These are phyloP conservation scores for Cladosporium cucumerinum DNA, from an alignment of 2,329 filamentous ascomycete species.

Conservation along the genomic window DNA sequence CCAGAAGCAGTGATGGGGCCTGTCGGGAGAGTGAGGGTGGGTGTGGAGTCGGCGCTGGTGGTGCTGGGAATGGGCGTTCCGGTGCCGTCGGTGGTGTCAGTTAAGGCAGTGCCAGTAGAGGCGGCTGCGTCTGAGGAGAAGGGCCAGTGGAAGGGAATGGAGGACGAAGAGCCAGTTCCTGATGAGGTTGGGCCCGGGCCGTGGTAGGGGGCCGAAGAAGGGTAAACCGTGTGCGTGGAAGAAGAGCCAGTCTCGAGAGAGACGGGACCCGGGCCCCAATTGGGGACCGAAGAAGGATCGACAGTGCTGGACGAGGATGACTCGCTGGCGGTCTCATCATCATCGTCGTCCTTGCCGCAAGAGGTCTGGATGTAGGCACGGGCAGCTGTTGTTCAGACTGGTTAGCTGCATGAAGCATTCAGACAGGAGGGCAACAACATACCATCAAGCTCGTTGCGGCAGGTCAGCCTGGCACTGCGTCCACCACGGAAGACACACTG, in stretches of 20 bases:
- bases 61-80: neutral
- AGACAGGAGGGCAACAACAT: neutral
- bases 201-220: conserved; percentile 12
- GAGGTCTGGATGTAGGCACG: conserved; percentile 9
- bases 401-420: neutral
- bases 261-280: neutral
- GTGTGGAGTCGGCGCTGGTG: neutral
- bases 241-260: neutral
- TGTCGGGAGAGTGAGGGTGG: neutral
- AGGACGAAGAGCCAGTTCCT: neutral
- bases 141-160: conserved; percentile 7
- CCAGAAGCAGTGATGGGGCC: neutral
- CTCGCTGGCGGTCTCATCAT: neutral
- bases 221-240: conserved; percentile 3
- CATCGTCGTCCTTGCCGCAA: neutral
- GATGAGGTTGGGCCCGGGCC: conserved; percentile 6
- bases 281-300: neutral
- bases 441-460: conserved; percentile 13
- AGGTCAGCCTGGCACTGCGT: conserved; percentile 18
- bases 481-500: conserved; percentile 19
- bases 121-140: neutral
- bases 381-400: neutral
- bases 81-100: conserved; percentile 1
- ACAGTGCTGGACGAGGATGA: neutral
- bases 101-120: neutral